These are phyloP conservation scores for Rosa rugosa DNA, from an alignment of 306 rosid species.

Conservation along the genomic window DNA sequence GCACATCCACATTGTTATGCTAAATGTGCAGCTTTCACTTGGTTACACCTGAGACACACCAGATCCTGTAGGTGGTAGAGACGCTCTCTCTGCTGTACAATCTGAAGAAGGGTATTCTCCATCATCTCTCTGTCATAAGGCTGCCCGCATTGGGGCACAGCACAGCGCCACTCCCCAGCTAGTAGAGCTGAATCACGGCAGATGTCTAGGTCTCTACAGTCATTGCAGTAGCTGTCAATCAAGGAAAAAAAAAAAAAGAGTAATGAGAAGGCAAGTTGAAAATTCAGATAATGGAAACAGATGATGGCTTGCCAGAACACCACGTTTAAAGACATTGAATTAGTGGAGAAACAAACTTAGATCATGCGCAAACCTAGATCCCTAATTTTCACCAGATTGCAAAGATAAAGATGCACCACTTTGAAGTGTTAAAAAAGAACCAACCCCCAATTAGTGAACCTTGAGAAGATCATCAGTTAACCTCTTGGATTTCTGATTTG, in stretches of 20 bases:
- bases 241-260: neutral
- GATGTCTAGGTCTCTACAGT: slow-evolving; percentile 86
- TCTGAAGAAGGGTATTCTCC: slow-evolving; percentile 75
- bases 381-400: neutral
- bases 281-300: neutral
- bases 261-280: slow-evolving; percentile 13
- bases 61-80: slow-evolving; percentile 82
- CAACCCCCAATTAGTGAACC: neutral
- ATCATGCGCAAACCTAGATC: neutral
- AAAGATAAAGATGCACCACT: neutral
- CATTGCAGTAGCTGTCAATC: slow-evolving; percentile 71
- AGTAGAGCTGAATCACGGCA: slow-evolving; percentile 66
- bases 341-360: neutral
- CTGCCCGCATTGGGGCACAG: slow-evolving; percentile 84
- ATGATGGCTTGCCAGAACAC: slow-evolving; percentile 4
- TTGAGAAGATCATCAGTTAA: neutral
- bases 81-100: slow-evolving; percentile 81
- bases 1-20: slow-evolving; percentile 83
- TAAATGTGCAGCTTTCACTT: slow-evolving; percentile 84
- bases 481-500: neutral
- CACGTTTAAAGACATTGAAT: neutral
- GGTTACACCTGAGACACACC: slow-evolving; percentile 61
- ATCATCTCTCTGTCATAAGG: slow-evolving; percentile 79
- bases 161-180: slow-evolving; percentile 80
- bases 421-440: neutral